Percentiles rank a stretch among this genome's conserved stretches.
phyloP scores from a whole-genome alignment of 768 basidiomycete genomes.

The Phylloporus sp. region DNA sequence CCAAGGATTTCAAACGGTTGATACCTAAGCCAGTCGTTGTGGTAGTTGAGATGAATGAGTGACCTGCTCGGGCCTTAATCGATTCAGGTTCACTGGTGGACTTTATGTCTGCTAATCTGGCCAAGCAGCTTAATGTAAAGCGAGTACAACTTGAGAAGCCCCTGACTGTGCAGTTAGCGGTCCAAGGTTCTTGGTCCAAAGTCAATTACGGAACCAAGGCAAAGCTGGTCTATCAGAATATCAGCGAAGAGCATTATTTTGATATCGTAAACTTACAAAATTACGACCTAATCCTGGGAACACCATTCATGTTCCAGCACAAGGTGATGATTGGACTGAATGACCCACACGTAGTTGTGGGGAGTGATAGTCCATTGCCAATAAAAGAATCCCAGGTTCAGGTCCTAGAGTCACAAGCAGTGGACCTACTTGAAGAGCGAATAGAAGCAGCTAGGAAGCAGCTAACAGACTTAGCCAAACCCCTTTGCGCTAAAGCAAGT shows the following conservation, averaged over 20 bases:
- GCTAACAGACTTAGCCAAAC: background rate
- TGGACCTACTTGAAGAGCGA: background rate
- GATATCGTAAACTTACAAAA: no score
- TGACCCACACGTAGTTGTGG: slow-evolving; percentile 12
- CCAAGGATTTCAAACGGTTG: background rate
- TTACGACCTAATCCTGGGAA: slow-evolving; percentile 40
- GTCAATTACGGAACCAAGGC: slow-evolving; percentile 18
- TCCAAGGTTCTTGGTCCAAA: slow-evolving; percentile 26
- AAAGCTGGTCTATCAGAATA: slow-evolving; percentile 12
- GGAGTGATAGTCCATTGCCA: slow-evolving; percentile 7
- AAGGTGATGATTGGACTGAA: slow-evolving; percentile 28
- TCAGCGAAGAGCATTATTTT: slow-evolving; percentile 26
- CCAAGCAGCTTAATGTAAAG: slow-evolving; percentile 33
- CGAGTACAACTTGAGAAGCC: background rate
- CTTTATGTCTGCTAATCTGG: slow-evolving; percentile 29
- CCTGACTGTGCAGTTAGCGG: slow-evolving; percentile 27
- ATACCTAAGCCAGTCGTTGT: slow-evolving; percentile 16
- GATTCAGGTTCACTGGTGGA: slow-evolving; percentile 29
- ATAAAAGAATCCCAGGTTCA: slow-evolving; percentile 9
- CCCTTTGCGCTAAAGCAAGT: background rate
- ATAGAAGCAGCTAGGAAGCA: slow-evolving; percentile 2
- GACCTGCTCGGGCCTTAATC: slow-evolving; percentile 13
- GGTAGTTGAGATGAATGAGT: slow-evolving; percentile 12
- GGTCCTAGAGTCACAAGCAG: background rate
- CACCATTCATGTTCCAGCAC: slow-evolving; percentile 36